These are phyloP conservation scores for Verruconis gallopava DNA, from an alignment of 2,329 filamentous ascomycete genomes.

Conservation along the genomic window DNA sequence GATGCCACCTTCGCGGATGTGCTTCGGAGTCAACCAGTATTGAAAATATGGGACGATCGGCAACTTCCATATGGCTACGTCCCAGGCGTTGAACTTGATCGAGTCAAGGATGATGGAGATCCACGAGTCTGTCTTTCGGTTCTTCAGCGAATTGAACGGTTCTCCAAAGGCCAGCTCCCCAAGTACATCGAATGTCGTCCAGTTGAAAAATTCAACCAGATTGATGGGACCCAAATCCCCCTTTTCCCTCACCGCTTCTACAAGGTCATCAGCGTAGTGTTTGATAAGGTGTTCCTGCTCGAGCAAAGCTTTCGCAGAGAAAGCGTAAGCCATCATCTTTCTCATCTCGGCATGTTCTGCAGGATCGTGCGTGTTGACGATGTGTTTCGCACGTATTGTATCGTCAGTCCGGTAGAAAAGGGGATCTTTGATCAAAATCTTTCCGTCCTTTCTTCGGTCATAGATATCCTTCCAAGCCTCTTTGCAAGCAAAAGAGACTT, in stretches of 20 bases:
- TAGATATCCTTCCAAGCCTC: slow-evolving; percentile 33
- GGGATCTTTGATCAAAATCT: slow-evolving; percentile 1
- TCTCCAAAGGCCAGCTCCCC: slow-evolving; percentile 23
- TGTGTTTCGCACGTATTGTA: not conserved
- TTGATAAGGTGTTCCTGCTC: slow-evolving; percentile 26
- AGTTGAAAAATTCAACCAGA: slow-evolving; percentile 18
- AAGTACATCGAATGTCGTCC: slow-evolving; percentile 18
- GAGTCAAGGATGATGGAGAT: not conserved
- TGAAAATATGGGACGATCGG: slow-evolving; percentile 12
- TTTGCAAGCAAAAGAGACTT: slow-evolving; percentile 32
- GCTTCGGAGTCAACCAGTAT: slow-evolving; percentile 8
- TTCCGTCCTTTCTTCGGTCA: slow-evolving; percentile 1
- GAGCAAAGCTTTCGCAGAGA: slow-evolving; percentile 29
- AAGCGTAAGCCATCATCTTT: slow-evolving; percentile 25
- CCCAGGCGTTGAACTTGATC: not conserved
- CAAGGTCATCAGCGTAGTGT: slow-evolving; percentile 20
- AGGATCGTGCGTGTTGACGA: slow-evolving; percentile 11
- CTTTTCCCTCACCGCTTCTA: slow-evolving; percentile 16
- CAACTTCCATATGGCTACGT: not conserved
- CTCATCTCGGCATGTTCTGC: slow-evolving; percentile 18
- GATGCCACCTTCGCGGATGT: not conserved
- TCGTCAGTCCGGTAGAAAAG: not conserved
- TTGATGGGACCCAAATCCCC: not conserved
- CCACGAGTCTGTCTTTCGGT: slow-evolving; percentile 14
- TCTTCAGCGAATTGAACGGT: slow-evolving; percentile 20